These are phyloP conservation scores for Serendipita sp. DNA, from an alignment of 768 basidiomycete species.

Conservation along the genomic window DNA sequence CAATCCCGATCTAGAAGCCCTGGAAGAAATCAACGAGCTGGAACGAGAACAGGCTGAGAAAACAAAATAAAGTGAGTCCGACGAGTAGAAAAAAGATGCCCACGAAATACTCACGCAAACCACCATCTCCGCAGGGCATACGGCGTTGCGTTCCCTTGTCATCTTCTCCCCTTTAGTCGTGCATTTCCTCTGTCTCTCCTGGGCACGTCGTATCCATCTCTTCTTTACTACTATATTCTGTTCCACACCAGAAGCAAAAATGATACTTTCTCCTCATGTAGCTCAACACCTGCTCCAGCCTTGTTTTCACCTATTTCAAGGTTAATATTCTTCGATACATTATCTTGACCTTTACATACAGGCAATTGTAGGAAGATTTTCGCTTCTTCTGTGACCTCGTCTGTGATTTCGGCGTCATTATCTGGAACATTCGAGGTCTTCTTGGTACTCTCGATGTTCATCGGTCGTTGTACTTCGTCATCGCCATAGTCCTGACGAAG, in stretches of 20 bases:
- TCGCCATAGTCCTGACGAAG: conserved; percentile 27
- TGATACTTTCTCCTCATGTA: conserved; percentile 57
- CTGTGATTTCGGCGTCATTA: conserved; percentile 26
- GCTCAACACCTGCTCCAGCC: conserved; percentile 47
- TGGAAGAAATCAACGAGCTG: not conserved
- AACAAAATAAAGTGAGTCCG: too few relatives aligned
- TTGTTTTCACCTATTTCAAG: conserved; percentile 48
- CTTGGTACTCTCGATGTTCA: not conserved
- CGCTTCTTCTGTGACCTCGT: conserved; percentile 50
- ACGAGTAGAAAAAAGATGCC: too few relatives aligned
- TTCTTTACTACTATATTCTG: conserved; percentile 44
- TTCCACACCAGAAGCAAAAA: conserved; percentile 86
- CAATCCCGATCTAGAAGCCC: not conserved
- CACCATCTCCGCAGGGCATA: too few relatives aligned
- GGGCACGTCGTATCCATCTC: conserved; percentile 57
- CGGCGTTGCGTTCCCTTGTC: too few relatives aligned
- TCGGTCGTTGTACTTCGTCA: conserved; percentile 13
- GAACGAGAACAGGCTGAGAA: too few relatives aligned
- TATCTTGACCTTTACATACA: conserved; percentile 23
- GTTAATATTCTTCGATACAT: not conserved
- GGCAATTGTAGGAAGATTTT: conserved; percentile 49
- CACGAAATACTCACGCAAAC: too few relatives aligned
- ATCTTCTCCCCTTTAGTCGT: conserved; percentile 57
- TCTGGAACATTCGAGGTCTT: conserved; percentile 13
- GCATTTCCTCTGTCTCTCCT: conserved; percentile 58